phyloP scores from a whole-genome alignment of 805 yeast species.

The Cyberlindnera amylophila region DNA sequence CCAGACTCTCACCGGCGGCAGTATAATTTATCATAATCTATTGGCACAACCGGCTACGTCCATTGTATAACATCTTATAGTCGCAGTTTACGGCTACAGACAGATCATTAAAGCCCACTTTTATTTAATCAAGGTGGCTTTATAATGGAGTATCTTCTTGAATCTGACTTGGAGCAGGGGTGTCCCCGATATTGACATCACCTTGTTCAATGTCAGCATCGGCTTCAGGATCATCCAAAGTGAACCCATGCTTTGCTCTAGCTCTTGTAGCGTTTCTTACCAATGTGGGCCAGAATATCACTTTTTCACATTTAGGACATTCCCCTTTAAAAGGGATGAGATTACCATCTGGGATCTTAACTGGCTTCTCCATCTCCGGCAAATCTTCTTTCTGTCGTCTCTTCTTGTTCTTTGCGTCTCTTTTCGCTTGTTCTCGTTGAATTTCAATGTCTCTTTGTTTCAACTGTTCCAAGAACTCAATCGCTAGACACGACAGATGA shows the following conservation, averaged over 20 bases:
- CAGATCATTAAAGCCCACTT: too few relatives aligned
- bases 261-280: constrained; percentile 11
- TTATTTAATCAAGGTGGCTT: too few relatives aligned
- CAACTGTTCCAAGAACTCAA: constrained; percentile 11
- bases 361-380: neutral
- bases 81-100: too few relatives aligned
- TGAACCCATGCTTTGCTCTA: constrained; percentile 2
- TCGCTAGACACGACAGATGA: constrained; percentile 41
- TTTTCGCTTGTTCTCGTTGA: neutral
- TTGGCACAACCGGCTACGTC: too few relatives aligned
- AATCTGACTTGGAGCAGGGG: too few relatives aligned
- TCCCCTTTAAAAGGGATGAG: constrained; percentile 12
- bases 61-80: too few relatives aligned
- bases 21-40: too few relatives aligned
- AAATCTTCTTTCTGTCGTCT: too few relatives aligned
- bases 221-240: neutral
- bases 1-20: too few relatives aligned
- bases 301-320: constrained; percentile 9
- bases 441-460: neutral
- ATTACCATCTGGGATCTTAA: neutral
- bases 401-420: neutral
- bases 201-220: too few relatives aligned
- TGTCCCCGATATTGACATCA: too few relatives aligned
- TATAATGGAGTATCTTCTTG: too few relatives aligned
- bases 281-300: constrained; percentile 5